Conservation (phyloP, 352 stramenopile species). For the Plasmopara halstedii region DNA sequence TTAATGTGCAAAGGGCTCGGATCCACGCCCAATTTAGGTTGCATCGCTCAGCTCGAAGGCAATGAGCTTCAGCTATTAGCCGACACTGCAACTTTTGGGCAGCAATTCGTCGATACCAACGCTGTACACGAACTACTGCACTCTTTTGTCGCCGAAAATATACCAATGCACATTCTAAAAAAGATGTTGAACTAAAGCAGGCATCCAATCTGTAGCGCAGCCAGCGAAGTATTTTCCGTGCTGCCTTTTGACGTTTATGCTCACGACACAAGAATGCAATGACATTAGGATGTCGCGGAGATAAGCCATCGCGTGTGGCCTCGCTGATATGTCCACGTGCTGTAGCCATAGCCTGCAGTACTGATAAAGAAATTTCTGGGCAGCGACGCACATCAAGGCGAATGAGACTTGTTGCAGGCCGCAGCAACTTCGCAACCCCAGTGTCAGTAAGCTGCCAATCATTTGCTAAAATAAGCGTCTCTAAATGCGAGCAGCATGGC, state of each 20-base stretch:
- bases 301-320: constrained; percentile 32
- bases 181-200: constrained; percentile 26
- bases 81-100: constrained; percentile 12
- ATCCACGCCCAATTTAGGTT: constrained; percentile 24
- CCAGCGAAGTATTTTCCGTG: constrained; percentile 40
- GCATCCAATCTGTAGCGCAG: constrained; percentile 20
- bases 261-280: constrained; percentile 35
- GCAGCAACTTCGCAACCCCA: constrained; percentile 23
- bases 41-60: constrained; percentile 18
- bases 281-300: constrained; percentile 42
- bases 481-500: constrained; percentile 27
- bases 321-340: constrained; percentile 28
- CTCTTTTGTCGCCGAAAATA: constrained; percentile 38
- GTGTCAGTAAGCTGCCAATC: constrained; percentile 68
- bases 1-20: constrained; percentile 23
- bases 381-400: constrained; percentile 54
- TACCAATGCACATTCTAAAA: constrained; percentile 36
- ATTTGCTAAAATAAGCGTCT: constrained; percentile 52
- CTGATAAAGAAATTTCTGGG: constrained; percentile 43
- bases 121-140: constrained; percentile 41
- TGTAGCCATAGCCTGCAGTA: constrained; percentile 29
- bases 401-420: constrained; percentile 22
- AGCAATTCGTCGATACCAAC: constrained; percentile 32
- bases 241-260: constrained; percentile 20
- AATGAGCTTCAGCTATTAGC: constrained; percentile 18